Evolutionary conservation across 1,284 basidiomycete genomes (phyloP).

Genomic region (Athelia psychrophila): DNA sequence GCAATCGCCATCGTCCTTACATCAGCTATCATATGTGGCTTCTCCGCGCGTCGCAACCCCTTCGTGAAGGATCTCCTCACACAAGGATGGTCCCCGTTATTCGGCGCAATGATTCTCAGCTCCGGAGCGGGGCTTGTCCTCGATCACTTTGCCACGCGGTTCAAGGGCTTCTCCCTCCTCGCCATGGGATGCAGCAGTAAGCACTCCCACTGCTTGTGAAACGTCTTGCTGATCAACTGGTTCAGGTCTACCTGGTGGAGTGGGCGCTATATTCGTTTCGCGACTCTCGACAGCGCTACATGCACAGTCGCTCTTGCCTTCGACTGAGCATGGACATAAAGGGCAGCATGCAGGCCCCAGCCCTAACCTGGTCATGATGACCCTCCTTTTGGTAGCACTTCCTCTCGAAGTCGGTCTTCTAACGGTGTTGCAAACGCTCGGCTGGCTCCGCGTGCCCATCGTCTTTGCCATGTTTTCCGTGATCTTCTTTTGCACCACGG

Average conservation of each 20-base stretch:
- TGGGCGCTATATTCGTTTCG: slow-evolving; percentile 91
- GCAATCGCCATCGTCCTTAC: slow-evolving; percentile 57
- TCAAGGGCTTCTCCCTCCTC: slow-evolving; percentile 86
- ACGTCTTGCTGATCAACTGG: slow-evolving; percentile 2
- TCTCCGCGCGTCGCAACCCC: slow-evolving; percentile 63
- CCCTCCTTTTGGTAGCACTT: slow-evolving; percentile 70
- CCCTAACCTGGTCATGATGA: slow-evolving; percentile 54
- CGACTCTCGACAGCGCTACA: slow-evolving; percentile 87
- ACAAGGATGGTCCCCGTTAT: slow-evolving; percentile 88
- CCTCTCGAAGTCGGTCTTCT: slow-evolving; percentile 80
- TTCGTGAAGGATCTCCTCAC: slow-evolving; percentile 70
- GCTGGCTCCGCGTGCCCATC: slow-evolving; percentile 75
- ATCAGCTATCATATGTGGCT: slow-evolving; percentile 50
- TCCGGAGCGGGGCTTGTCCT: slow-evolving; percentile 90
- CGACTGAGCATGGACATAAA: slow-evolving; percentile 7
- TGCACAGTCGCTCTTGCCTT: slow-evolving; percentile 39
- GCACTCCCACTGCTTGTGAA: slow-evolving; percentile 13
- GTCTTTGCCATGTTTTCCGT: slow-evolving; percentile 66
- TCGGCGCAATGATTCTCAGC: slow-evolving; percentile 92
- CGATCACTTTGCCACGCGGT: slow-evolving; percentile 84
- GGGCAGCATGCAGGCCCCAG: slow-evolving; percentile 32
- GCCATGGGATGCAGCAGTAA: slow-evolving; percentile 87
- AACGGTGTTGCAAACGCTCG: slow-evolving; percentile 56
- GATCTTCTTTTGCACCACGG: slow-evolving; percentile 71
- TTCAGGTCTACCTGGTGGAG: slow-evolving; percentile 78